Percentiles rank a stretch among this genome's conserved stretches.
Conservation (phyloP, 2,329 filamentous ascomycete genomes). For the Myriosclerotinia duriaeana region DNA sequence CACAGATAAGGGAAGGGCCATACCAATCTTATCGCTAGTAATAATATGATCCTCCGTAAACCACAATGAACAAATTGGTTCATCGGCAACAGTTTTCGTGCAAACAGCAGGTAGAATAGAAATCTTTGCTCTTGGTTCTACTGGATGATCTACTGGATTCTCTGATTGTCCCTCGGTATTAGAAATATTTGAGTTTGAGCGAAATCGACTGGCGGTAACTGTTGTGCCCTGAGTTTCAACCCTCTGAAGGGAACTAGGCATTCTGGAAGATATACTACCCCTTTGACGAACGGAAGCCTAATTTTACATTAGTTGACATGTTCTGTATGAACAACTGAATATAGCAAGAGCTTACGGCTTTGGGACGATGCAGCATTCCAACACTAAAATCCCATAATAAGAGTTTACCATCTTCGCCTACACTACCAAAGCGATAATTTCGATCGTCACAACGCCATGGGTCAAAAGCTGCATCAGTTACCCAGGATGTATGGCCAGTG, state of each 20-base stretch:
- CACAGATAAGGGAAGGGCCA: constrained; percentile 41
- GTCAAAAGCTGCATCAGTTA: constrained; percentile 90
- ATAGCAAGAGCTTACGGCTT: constrained; percentile 61
- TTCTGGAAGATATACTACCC: constrained; percentile 51
- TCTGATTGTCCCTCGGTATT: constrained; percentile 51
- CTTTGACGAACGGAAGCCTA: constrained; percentile 57
- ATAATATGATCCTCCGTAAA: constrained; percentile 93
- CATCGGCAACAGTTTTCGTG: constrained; percentile 73
- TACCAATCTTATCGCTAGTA: constrained; percentile 87
- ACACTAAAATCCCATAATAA: constrained; percentile 97
- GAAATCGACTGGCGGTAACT: constrained; percentile 54
- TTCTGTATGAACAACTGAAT: constrained; percentile 31
- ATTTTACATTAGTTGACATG: background rate
- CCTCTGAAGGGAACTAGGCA: constrained; percentile 50
- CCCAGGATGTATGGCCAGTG: constrained; percentile 94
- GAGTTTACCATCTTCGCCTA: constrained; percentile 88
- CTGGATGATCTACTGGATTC: constrained; percentile 68
- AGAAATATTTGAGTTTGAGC: constrained; percentile 70
- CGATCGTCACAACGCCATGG: constrained; percentile 95
- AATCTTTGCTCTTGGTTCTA: constrained; percentile 80
- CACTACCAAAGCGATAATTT: constrained; percentile 93
- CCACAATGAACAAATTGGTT: constrained; percentile 86
- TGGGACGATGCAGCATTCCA: constrained; percentile 90
- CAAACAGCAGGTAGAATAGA: constrained; percentile 84
- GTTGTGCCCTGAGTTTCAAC: constrained; percentile 61